Percentiles rank a stretch among this genome's conserved stretches.
These are phyloP conservation scores for Ophiocordyceps robertsii DNA, from an alignment of 2,329 filamentous ascomycete genomes.

Conservation along the genomic window DNA sequence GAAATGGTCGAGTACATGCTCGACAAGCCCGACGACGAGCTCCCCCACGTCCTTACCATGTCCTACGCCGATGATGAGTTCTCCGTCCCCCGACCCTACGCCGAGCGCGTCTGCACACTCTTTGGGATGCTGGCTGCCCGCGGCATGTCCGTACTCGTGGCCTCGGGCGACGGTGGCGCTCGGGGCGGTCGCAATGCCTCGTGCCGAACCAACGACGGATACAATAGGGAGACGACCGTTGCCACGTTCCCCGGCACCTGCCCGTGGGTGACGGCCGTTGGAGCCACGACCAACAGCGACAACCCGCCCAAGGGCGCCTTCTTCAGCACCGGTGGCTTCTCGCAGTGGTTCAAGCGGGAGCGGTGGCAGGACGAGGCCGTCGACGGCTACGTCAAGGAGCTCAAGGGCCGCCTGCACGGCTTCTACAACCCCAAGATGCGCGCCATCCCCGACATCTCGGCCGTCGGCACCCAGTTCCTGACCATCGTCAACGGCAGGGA, in stretches of 20 bases:
- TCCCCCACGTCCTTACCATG: constrained; percentile 43
- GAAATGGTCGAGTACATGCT: constrained; percentile 39
- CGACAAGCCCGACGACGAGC: constrained; percentile 22
- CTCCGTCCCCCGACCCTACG: constrained; percentile 36
- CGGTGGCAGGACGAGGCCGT: constrained; percentile 31
- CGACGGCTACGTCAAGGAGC: constrained; percentile 21
- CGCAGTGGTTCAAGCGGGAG: constrained; percentile 31
- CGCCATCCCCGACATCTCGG: constrained; percentile 37
- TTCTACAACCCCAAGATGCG: constrained; percentile 32
- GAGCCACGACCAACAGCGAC: constrained; percentile 33
- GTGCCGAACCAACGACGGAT: constrained; percentile 47
- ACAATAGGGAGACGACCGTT: constrained; percentile 38
- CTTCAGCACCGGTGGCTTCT: constrained; percentile 40
- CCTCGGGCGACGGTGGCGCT: constrained; percentile 37
- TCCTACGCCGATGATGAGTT: constrained; percentile 48
- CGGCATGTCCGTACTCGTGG: constrained; percentile 35
- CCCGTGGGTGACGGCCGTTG: constrained; percentile 55
- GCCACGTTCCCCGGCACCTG: constrained; percentile 54
- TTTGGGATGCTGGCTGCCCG: constrained; percentile 39
- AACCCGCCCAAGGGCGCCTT: constrained; percentile 25
- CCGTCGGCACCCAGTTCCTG: constrained; percentile 43
- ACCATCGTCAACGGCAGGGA: constrained; percentile 17
- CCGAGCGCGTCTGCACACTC: constrained; percentile 35
- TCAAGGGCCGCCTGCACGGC: constrained; percentile 28
- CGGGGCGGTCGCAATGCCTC: constrained; percentile 29